phyloP scores from a whole-genome alignment of 2,329 filamentous ascomycete species.

The Phyllosticta citrichinensis region DNA sequence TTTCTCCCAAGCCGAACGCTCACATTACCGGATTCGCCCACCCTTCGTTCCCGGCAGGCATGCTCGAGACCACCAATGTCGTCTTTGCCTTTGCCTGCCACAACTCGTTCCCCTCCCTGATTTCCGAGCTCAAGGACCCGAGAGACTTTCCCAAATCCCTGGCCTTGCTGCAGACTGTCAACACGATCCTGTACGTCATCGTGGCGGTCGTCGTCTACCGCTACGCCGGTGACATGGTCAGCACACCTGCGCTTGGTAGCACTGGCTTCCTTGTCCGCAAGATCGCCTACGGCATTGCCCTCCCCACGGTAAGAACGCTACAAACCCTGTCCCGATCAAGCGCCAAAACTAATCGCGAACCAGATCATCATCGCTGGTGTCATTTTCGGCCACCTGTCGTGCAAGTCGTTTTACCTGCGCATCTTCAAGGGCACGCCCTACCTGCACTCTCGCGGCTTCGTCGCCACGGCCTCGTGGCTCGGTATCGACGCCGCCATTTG shows the following conservation, averaged over 20 bases:
- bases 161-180: conserved; percentile 47
- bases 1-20: conserved; percentile 27
- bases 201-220: conserved; percentile 60
- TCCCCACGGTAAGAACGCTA: conserved; percentile 41
- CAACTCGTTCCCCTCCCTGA: conserved; percentile 59
- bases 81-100: conserved; percentile 60
- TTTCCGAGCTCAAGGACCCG: conserved; percentile 53
- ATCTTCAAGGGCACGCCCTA: conserved; percentile 40
- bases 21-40: conserved; percentile 20
- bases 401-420: conserved; percentile 55
- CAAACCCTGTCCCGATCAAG: background rate
- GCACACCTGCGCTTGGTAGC: conserved; percentile 57
- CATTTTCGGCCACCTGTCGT: conserved; percentile 59
- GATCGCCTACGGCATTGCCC: conserved; percentile 56
- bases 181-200: conserved; percentile 53
- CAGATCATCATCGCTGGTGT: conserved; percentile 60
- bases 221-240: conserved; percentile 51
- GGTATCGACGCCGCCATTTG: conserved; percentile 38
- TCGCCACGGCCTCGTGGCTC: conserved; percentile 28
- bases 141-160: conserved; percentile 54
- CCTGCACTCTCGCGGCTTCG: conserved; percentile 35
- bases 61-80: conserved; percentile 44
- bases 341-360: background rate
- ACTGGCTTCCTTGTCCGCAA: conserved; percentile 48
- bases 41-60: conserved; percentile 32